Conservation (phyloP, 2,329 filamentous ascomycete genomes). For the Phaeosphaeriaceae sp. region DNA sequence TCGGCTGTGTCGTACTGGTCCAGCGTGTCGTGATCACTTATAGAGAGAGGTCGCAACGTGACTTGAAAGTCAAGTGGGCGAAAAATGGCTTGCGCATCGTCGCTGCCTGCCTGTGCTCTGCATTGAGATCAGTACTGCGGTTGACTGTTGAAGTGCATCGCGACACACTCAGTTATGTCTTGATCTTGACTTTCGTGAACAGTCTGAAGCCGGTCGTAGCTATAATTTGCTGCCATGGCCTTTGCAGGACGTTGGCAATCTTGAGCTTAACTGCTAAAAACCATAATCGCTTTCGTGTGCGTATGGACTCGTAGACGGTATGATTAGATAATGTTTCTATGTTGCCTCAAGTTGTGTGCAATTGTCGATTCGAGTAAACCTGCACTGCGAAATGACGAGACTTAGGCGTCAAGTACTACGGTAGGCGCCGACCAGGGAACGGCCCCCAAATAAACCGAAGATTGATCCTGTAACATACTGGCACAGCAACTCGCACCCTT, state of each 20-base stretch:
- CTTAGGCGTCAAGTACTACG: background rate
- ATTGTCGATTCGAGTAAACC: too few relatives aligned
- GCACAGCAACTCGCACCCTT: background rate
- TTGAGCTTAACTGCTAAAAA: background rate
- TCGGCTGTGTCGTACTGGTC: slow-evolving; percentile 11
- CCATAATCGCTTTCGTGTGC: background rate
- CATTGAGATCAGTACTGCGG: background rate
- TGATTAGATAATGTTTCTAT: background rate
- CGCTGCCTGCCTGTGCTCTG: background rate
- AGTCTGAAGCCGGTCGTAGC: background rate
- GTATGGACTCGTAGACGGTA: background rate
- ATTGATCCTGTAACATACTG: background rate
- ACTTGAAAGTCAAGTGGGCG: slow-evolving; percentile 7
- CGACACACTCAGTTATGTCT: slow-evolving; percentile 21
- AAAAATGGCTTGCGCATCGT: background rate
- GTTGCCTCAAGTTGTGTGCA: too few relatives aligned
- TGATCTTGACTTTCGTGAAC: background rate
- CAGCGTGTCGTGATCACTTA: slow-evolving; percentile 6
- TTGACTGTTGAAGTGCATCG: background rate
- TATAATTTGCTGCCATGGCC: background rate
- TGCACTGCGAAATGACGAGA: background rate
- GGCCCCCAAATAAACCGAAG: background rate
- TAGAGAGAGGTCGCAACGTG: background rate
- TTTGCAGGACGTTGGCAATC: too few relatives aligned
- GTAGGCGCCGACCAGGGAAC: background rate